Evolutionary conservation across 2,329 filamentous ascomycete species (phyloP), one percentile per base, ranked within the genome.

Genomic region (Fusarium temperatum): DNA sequence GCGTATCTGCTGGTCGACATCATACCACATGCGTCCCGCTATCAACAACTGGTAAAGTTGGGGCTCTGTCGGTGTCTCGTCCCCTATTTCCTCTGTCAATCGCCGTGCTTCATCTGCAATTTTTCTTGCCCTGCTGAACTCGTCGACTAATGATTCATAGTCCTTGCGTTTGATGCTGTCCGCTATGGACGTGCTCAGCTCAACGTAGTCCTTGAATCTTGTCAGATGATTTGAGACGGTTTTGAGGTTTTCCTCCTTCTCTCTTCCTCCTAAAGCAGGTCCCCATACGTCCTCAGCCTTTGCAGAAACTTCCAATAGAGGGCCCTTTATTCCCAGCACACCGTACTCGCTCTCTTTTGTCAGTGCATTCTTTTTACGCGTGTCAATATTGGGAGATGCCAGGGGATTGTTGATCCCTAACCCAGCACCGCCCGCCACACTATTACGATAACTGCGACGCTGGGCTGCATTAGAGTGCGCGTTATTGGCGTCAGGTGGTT

Each of bases 201-300:
- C 94, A 74, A 98, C 93, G 55, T 96, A 90, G 39, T 93, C 92
- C 68, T 91, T 92, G 81, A 96, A 93, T 70, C 91, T 91, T 70
- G 96, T 93, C 54, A 99, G 87, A 20, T 92, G 91, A 14, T 89
- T 88, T 28, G 95, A 87, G 14, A 98, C 90, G 1, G 90, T 88
- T 81, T 95, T 97, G 63, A 99, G 86, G 70, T 92, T 92, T 79
- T 95, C 93, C 79, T 98, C 96, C 79, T 96, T 95, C 77, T 98
- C 95, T 35, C 94, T 91, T 8, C 96, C 96, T 55, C 95, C 94
- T 42, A 99, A 83, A 3, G 96, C 96, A 5, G 96, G 96, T 0
- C 96, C 96, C 95, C 97, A 99, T 14, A 99, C 93, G 78, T 99
- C 96, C 82, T 98, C 95, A 0, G 96, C 96, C 82, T 98, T 98